Base-by-base conservation (phyloP, 2,329 filamentous ascomycete species). In the Paecilomyces sp. region DNA sequence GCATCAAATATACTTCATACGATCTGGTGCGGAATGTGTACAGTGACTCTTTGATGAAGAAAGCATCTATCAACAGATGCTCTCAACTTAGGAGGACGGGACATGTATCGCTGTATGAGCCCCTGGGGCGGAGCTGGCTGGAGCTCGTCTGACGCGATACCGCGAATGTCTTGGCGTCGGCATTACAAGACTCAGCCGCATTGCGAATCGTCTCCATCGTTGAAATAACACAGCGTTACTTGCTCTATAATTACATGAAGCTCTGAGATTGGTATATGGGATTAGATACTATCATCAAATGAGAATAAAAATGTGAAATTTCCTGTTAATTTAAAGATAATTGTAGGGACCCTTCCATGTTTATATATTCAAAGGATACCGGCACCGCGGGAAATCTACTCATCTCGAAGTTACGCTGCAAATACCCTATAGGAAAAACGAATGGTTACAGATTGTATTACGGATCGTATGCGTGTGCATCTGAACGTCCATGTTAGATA, bases 151-250 rank as follows among this genome's bases (percentile, higher is more conserved):
- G 41, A 47, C 41, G 41, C 41, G n/a, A n/a, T 6, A 47, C 15
- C 13, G 15, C 36, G 13, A n/a, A 47, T 22, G 58, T 55, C 58
- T 60, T 60, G 55, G 58, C 58, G 41, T 55, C 55, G 11, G 55
- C 18, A 15, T 56, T 34, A 15, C 7, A 15, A 56, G 41, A 28
- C n/a, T 41, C 33, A 56, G 54, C 31, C 41, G 41, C 41, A 18
- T 18, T 47, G 3, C 8, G n/a, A n/a, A 18, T 18, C n/a, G 41
- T 47, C 6, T 18, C 36, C 36, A 7, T 22, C 3, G 15, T 47
- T 47, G 31, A 33, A 33, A 33, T 15, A 47, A 18, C n/a, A 18
- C 13, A 6, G 7, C 6, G 2, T 18, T 47, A 47, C 9, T 47
- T 9, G 5, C 8, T 18, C 18, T 3, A 22, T 8, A 18, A 47